Evolutionary conservation across 2,329 filamentous ascomycete genomes (phyloP), one percentile per base, ranked within the genome.

Genomic region (Pleomassaria siparia): DNA sequence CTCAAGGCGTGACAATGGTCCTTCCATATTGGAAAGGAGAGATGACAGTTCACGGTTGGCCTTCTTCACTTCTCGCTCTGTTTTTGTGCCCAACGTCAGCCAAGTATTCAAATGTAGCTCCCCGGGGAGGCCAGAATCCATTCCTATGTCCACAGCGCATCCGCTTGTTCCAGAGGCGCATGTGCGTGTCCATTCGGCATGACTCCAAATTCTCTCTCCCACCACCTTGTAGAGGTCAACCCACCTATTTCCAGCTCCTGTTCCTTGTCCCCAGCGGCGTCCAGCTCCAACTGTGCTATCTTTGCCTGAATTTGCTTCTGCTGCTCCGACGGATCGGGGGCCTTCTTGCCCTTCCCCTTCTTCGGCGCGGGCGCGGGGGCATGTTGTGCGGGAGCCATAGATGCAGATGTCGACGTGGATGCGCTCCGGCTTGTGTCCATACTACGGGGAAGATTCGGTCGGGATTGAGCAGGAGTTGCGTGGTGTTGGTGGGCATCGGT

Each of bases 181-280:
- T 37, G 35, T 37, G 20, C 35, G 18, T 13, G 18, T 15, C 15
- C 35, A 29, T 40, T 40, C 20, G 37, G 16, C 24, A 40, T 40
- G 10, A 40, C 18, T 26, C n/a, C 37, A 37, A 4, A 11, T 37
- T 5, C 9, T 22, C 24, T 40, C 37, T 9, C 13, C 22, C 25
- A 9, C 15, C 22, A 41, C 10, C 25, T 44, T 16, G 29, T 18
- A 44, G 21, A 25, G 41, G 41, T 29, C 28, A 35, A 71, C 66
- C 47, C 61, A 95, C 91, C 90, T 69, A 99, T 96, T 77, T 97
- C 94, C 51, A 88, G 84, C 74, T 96, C 91, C 73, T 96, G 90
- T 60, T 95, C 92, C 72, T 95, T 96, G 70, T 96, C 91, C 50
- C 90, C 89, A 10, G 91, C 91, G 41, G 88, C 89, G 78, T 96